These are phyloP conservation scores for Pseudogymnoascus sp. DNA, from an alignment of 2,329 filamentous ascomycete species.

Conservation along the genomic window DNA sequence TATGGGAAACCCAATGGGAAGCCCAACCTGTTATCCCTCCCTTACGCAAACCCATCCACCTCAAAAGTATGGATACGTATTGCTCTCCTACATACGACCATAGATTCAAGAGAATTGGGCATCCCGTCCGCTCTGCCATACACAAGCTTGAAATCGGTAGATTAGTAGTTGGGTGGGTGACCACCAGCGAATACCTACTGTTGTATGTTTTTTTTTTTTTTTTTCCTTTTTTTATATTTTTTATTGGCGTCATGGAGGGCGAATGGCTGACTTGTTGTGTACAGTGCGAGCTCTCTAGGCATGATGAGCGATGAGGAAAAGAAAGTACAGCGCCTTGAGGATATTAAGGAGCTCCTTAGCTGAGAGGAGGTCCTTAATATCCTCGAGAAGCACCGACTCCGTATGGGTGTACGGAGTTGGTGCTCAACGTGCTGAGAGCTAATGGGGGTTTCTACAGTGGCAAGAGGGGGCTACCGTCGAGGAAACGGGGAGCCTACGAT, in stretches of 20 bases:
- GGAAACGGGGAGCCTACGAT: too few relatives aligned
- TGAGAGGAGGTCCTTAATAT: too few relatives aligned
- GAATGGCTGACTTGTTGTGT: conserved; percentile 12
- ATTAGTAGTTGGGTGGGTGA: conserved; percentile 28
- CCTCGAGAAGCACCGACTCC: conserved; percentile 15
- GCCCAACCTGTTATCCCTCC: neutral
- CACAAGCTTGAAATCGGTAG: conserved; percentile 24
- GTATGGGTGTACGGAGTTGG: too few relatives aligned
- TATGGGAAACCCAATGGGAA: neutral
- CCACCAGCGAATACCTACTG: conserved; percentile 24
- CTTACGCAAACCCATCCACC: neutral
- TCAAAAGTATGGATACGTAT: neutral
- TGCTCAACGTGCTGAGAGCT: too few relatives aligned
- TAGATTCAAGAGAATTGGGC: conserved; percentile 24
- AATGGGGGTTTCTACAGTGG: too few relatives aligned
- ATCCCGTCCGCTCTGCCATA: conserved; percentile 25
- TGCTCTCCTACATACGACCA: conserved; percentile 22
- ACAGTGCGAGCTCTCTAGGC: conserved; percentile 81
- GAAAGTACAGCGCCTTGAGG: conserved; percentile 79
- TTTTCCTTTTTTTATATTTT: neutral
- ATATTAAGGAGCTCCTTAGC: conserved; percentile 83
- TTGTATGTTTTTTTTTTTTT: conserved; percentile 22
- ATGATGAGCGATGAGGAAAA: conserved; percentile 96
- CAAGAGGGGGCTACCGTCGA: too few relatives aligned
- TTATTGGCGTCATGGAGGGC: neutral